Evolutionary conservation across 2,329 filamentous ascomycete species (phyloP), one percentile per base, ranked within the genome.

Genomic region (Aspergillus sp.): DNA sequence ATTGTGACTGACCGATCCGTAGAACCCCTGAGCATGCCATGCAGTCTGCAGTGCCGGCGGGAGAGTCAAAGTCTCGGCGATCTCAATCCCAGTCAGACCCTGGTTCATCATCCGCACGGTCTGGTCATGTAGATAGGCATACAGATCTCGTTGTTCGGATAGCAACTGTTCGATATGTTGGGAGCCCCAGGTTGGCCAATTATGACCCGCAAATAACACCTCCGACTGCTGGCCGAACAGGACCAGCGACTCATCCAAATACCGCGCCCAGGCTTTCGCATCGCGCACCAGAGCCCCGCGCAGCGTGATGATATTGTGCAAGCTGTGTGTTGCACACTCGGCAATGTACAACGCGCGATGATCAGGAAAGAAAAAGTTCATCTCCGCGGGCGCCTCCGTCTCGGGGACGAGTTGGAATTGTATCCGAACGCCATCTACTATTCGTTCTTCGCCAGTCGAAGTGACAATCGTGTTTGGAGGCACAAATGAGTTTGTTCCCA

Each of bases 281-380:
- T 81, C 78, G 10, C 78, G 69, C 2, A 81, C 78, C 5, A 66
- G 64, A 2, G 77, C 78, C 2, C 79, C 79, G 1, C 78, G 73
- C 13, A 80, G 68, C 0, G 78, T 80, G 5, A 74, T 61, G 59
- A 81, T 75, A 60, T 80, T 81, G 63, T 81, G 78, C 59, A 80
- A 62, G 13, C 64, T 70, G 56, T 80, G 73, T 1, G 76, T 80
- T 3, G 76, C 74, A 30, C 66, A 71, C 62, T 81, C 79, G 0
- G 78, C 69, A 8, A 77, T 70, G 57, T 69, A 78, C 0, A 81
- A 64, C 1, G 78, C 76, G 6, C 63, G 63, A 38, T 71, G 66
- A 7, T 76, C 61, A 3, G 78, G 78, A 42, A 81, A 76, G 54
- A 74, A 72, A 47, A 81, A 70, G 59, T 78, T 77, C 61, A 81